Percentiles rank a stretch among this genome's conserved stretches.
These are phyloP conservation scores for Dendrobium nobile DNA, from an alignment of 106 monocot species.

Conservation along the genomic window DNA sequence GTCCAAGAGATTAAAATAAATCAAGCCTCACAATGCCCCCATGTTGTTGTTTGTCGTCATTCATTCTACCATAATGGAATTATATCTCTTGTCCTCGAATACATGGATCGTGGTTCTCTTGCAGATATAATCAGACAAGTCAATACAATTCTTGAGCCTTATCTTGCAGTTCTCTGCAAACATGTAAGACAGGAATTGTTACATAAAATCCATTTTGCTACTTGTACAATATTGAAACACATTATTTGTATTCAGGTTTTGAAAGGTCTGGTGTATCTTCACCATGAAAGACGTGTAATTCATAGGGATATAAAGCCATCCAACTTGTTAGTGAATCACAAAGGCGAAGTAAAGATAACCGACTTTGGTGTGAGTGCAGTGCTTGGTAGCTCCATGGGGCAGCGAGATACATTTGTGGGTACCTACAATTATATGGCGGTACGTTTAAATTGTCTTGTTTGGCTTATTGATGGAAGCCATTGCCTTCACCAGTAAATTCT, in stretches of 20 bases:
- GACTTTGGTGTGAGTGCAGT: slow-evolving; percentile 96
- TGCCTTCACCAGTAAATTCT: no score
- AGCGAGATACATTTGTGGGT: slow-evolving; percentile 93
- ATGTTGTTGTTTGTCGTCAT: slow-evolving; percentile 84
- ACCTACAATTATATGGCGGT: slow-evolving; percentile 93
- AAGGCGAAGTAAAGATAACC: slow-evolving; percentile 84
- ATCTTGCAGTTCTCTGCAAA: slow-evolving; percentile 89
- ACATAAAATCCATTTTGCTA: not conserved
- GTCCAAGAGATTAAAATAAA: slow-evolving; percentile 99
- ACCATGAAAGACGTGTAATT: slow-evolving; percentile 88
- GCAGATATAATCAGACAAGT: slow-evolving; percentile 87
- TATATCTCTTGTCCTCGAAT: slow-evolving; percentile 93
- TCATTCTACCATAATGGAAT: slow-evolving; percentile 95
- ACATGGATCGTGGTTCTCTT: slow-evolving; percentile 94
- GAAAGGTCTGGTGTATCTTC: slow-evolving; percentile 82
- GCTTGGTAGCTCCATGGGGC: slow-evolving; percentile 83
- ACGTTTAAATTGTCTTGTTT: slow-evolving; percentile 20
- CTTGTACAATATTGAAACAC: slow-evolving; percentile 2
- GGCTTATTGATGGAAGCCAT: not conserved
- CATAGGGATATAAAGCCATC: slow-evolving; percentile 95
- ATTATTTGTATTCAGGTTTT: slow-evolving; percentile 49
- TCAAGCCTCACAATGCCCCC: slow-evolving; percentile 66
- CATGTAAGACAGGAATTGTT: slow-evolving; percentile 29
- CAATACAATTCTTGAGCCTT: slow-evolving; percentile 90
- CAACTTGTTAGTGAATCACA: slow-evolving; percentile 74